Evolutionary conservation across 768 basidiomycete genomes (phyloP).

Genomic region (Pisolithus tinctorius): DNA sequence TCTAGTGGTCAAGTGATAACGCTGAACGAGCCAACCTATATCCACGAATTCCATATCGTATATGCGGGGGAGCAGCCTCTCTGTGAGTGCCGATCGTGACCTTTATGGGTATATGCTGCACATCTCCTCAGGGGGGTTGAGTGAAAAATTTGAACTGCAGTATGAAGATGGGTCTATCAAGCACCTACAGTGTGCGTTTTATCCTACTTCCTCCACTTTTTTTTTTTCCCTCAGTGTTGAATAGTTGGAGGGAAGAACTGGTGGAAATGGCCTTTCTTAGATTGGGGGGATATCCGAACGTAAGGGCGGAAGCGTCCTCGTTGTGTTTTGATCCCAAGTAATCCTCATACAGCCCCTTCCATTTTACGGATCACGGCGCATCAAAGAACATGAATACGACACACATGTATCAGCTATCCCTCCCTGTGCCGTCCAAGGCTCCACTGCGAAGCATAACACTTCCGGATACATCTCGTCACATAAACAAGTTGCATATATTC

Average conservation of each 20-base stretch:
- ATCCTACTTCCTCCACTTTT: not conserved
- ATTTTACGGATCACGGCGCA: constrained; percentile 31
- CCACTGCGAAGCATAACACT: constrained; percentile 39
- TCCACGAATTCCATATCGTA: constrained; percentile 43
- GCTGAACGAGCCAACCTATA: constrained; percentile 25
- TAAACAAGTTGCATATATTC: constrained; percentile 39
- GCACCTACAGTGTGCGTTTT: constrained; percentile 27
- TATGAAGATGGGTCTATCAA: constrained; percentile 32
- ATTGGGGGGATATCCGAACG: constrained; percentile 39
- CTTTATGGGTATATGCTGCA: too few species aligned
- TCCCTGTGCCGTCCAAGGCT: constrained; percentile 34
- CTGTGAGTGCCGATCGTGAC: constrained; percentile 17
- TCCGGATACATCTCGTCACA: constrained; percentile 22
- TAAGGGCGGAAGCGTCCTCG: constrained; percentile 14
- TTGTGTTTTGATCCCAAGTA: not conserved
- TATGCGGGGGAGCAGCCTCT: constrained; percentile 37
- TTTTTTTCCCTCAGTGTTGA: not conserved
- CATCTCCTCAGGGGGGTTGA: constrained; percentile 21
- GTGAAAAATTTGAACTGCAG: constrained; percentile 30
- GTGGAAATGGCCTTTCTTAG: constrained; percentile 37
- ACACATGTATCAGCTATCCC: constrained; percentile 41
- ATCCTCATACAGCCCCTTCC: constrained; percentile 33
- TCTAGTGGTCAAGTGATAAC: constrained; percentile 35
- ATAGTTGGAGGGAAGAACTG: constrained; percentile 41
- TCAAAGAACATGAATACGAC: constrained; percentile 35